Evolutionary conservation across 257 asterid genomes (phyloP), one percentile per base, ranked within the genome.

Genomic region (Gentiana macrophylla): DNA sequence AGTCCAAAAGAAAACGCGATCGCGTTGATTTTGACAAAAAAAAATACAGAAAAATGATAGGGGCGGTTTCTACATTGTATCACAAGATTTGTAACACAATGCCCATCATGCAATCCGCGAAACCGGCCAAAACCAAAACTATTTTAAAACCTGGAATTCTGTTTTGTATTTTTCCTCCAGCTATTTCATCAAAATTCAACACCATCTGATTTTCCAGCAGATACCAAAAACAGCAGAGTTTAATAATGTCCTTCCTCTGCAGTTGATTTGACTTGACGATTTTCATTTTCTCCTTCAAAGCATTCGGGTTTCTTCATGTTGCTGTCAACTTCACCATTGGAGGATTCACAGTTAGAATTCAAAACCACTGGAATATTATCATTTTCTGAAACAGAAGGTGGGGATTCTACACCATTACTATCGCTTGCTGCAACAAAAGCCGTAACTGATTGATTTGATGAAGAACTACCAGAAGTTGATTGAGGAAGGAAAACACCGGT

Each of bases 401-500:
- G 43, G 64, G 9, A 1, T 7, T 69, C 81, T 3, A 13, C 2
- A 44, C 61, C 54, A 12, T 50, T 37, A 57, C 62, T 69, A 56
- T 71, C 83, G 32, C 67, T 50, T n/a, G 62, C 36, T 10, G 62
- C 11, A 36, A 41, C 46, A 41, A 62, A 35, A 46, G 61, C n/a
- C 38, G 60, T 41, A 43, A 11, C 4, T 33, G 75, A 64, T 32
- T 67, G 88, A 62, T 73, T 71, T n/a, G 9, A 41, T 41, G 75
- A 49, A 49, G 77, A 59, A 47, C 74, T 77, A 12, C 72, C 67
- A n/a, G 94, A 72, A 10, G 77, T 69, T 64, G 79, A 78, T 38
- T 94, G 65, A 34, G 97, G 97, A 54, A 83, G 89, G 69, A 89
- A 89, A 55, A 89, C 97, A 35, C 97, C 95, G 0, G 97, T 85